Evolutionary conservation across 176 grass and related monocot species (phyloP).

Genomic region (Zoysia japonica): DNA sequence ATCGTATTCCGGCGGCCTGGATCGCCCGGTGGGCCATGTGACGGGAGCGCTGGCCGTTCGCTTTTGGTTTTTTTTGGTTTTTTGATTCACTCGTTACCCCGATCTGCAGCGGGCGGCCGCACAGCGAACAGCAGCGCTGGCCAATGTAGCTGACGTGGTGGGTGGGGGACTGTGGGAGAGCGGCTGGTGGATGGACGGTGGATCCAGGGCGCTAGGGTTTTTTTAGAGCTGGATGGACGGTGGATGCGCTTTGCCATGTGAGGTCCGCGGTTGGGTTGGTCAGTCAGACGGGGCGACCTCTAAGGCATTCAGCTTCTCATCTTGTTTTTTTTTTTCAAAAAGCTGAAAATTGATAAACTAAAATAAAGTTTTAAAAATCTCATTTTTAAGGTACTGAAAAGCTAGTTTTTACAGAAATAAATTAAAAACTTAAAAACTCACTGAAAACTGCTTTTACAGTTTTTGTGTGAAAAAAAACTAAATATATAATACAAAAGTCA

Average conservation of each 20-base stretch:
- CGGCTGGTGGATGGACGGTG: neutral
- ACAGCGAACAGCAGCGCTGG: neutral
- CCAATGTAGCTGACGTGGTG: conserved; percentile 19
- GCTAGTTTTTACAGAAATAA: no score
- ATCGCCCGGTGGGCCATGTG: conserved; percentile 23
- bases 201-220: conserved; percentile 24
- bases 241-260: conserved; percentile 18
- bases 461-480: no score
- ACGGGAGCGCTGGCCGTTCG: neutral
- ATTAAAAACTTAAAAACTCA: no score
- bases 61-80: conserved; percentile 1
- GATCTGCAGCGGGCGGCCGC: neutral
- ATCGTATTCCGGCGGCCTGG: neutral
- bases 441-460: no score
- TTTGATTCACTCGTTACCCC: neutral
- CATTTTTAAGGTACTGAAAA: no score
- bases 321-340: no score
- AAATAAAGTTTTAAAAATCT: no score
- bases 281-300: neutral
- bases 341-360: no score
- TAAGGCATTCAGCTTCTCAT: no score
- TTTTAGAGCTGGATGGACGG: conserved; percentile 10
- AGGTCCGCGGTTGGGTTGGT: neutral
- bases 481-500: no score
- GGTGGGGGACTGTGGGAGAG: neutral